Evolutionary conservation across 371 early-diverging fungal species (phyloP).

Genomic region (Funneliformis caledonium): DNA sequence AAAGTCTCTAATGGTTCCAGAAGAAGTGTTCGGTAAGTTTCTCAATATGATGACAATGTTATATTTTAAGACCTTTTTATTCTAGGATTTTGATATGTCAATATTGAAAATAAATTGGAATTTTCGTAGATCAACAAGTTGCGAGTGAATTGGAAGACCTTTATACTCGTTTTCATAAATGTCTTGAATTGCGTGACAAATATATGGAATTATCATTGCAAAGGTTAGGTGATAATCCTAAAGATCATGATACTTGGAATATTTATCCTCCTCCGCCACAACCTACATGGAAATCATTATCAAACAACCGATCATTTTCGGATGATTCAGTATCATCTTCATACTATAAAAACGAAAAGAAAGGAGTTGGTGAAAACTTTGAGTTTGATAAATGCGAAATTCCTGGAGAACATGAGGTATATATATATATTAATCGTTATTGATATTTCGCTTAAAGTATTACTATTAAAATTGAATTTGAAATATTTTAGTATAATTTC

Average conservation of each 20-base stretch:
- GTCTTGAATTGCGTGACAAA: conserved; percentile 82
- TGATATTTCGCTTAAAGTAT: not conserved
- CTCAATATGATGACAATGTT: not conserved
- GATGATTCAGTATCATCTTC: conserved; percentile 42
- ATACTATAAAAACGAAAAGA: conserved; percentile 53
- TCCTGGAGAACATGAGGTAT: conserved; percentile 62
- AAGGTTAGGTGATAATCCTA: conserved; percentile 84
- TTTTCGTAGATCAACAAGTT: conserved; percentile 42
- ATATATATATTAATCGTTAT: conserved; percentile 38
- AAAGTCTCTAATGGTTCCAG: not conserved
- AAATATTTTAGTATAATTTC: conserved; percentile 44
- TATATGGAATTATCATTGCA: conserved; percentile 86
- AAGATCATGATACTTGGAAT: conserved; percentile 77
- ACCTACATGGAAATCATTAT: conserved; percentile 68
- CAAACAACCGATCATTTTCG: conserved; percentile 36
- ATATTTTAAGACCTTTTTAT: not conserved
- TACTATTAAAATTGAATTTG: not conserved
- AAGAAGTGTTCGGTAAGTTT: not conserved
- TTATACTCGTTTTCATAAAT: conserved; percentile 63
- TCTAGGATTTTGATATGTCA: not conserved
- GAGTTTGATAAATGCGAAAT: conserved; percentile 63
- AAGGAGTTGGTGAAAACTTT: conserved; percentile 66
- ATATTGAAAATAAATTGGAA: not conserved
- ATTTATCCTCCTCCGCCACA: conserved; percentile 91
- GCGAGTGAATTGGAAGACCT: conserved; percentile 55